Conservation (phyloP, 768 basidiomycete genomes). For the Boletus rubroflammeus region DNA sequence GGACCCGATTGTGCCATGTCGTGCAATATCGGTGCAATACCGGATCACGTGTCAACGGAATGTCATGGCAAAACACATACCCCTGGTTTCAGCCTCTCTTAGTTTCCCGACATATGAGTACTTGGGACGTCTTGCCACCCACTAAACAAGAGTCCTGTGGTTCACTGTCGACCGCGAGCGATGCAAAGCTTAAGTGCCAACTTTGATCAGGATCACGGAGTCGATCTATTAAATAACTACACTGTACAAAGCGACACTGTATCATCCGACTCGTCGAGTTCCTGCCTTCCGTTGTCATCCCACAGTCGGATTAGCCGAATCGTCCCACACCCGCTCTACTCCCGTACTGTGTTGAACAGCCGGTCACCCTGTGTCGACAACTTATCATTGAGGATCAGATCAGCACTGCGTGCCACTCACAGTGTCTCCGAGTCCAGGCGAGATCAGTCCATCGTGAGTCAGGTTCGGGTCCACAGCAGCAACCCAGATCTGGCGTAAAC, state of each 20-base stretch:
- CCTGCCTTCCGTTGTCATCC: background rate
- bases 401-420: slow-evolving; percentile 41
- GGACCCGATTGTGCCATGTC: slow-evolving; percentile 31
- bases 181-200: background rate
- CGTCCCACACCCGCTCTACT: slow-evolving; percentile 16
- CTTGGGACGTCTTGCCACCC: background rate
- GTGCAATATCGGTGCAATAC: slow-evolving; percentile 28
- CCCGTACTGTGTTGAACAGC: slow-evolving; percentile 68
- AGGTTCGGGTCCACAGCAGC: slow-evolving; percentile 75
- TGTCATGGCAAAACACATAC: background rate
- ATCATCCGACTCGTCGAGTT: background rate
- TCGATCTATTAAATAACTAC: background rate
- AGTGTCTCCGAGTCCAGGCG: slow-evolving; percentile 89
- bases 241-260: background rate
- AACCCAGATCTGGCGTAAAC: slow-evolving; percentile 67
- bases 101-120: background rate
- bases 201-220: background rate
- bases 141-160: background rate
- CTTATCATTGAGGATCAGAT: background rate
- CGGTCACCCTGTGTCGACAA: slow-evolving; percentile 66
- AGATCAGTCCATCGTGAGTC: slow-evolving; percentile 73
- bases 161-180: background rate
- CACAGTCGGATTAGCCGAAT: background rate
- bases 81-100: background rate
- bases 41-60: slow-evolving; percentile 27